A percentile compares a stretch with the other conserved stretches of the same genome.
These are phyloP conservation scores for Paramecium biaurelia DNA, from an alignment of 73 alveolate genomes.

Conservation along the genomic window DNA sequence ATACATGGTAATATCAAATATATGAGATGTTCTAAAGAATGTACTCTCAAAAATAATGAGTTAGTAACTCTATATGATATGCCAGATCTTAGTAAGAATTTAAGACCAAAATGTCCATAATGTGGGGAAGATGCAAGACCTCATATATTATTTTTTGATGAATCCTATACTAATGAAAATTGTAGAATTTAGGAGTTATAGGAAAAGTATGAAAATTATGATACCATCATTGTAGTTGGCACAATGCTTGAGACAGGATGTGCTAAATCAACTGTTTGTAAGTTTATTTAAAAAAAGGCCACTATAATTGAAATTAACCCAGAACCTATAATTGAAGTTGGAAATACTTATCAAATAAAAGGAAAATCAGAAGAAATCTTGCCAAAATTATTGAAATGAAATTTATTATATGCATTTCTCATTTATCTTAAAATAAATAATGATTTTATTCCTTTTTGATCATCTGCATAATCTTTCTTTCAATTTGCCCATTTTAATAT, in stretches of 20 bases:
- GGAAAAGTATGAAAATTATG: conserved; percentile 24
- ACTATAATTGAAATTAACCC: conserved; percentile 73
- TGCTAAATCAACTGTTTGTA: conserved; percentile 61
- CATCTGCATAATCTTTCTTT: neutral
- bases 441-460: no score
- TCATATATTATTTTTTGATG: conserved; percentile 80
- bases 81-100: conserved; percentile 60
- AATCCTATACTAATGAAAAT: conserved; percentile 62
- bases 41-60: neutral
- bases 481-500: neutral
- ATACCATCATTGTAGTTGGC: conserved; percentile 71
- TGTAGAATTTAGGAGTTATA: conserved; percentile 42
- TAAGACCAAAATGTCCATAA: conserved; percentile 68
- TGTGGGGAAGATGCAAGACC: conserved; percentile 75
- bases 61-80: conserved; percentile 54
- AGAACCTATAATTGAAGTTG: conserved; percentile 68
- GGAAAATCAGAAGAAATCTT: conserved; percentile 72
- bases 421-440: neutral
- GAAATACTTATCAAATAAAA: conserved; percentile 41
- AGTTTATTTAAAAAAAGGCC: conserved; percentile 55
- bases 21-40: conserved; percentile 75
- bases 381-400: conserved; percentile 62
- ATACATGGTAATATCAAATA: conserved; percentile 76
- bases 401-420: conserved; percentile 64
- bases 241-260: conserved; percentile 76